Evolutionary conservation across 129 eudicot genomes (phyloP), one percentile per base, ranked within the genome.

Genomic region (Arctium minus): DNA sequence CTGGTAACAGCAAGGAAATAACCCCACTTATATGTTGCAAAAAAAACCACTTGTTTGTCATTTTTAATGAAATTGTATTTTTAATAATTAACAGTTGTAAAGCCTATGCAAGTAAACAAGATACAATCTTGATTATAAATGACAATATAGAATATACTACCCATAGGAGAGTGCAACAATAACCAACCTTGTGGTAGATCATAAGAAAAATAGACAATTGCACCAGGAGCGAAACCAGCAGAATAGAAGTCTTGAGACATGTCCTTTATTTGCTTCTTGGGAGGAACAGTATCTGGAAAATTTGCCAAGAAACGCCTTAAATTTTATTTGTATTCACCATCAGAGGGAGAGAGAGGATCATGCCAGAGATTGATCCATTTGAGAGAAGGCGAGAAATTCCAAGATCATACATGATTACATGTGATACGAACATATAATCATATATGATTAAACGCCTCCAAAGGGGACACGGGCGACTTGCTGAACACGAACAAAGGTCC

Each of bases 191-290:
- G 89, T 69, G 97, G 93, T 33, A 86, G 74, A 81, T 92, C 94
- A 73, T 91, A 88, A 36, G 97, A 87, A 73, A 92, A 95, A 83
- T 92, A 92, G 78, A 95, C 92, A 39, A 92, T 90, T 70, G 98
- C 98, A 84, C 97, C 97, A 31, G 98, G 98, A 81, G 85, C 89
- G 76, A 95, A 95, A 29, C 98, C 98, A 86, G 97, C 97, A 87
- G 97, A 86, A 80, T 88, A 95, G 65, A 92, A 94, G 76, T 92
- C 91, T 85, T 85, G 97, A 17, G 92, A 85, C 86, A 84, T 83
- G 86, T 92, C 91, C 62, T 83, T 89, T 32, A 95, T 76, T 81
- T 76, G 88, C 94, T 92, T 92, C 89, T 91, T 95, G n/a, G 98
- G 98, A 87, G 98, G 98, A 72, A 90, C 86, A 3, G 97, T 92